Evolutionary conservation across 306 rosid genomes (phyloP).

Genomic region (Phaseolus lunatus): DNA sequence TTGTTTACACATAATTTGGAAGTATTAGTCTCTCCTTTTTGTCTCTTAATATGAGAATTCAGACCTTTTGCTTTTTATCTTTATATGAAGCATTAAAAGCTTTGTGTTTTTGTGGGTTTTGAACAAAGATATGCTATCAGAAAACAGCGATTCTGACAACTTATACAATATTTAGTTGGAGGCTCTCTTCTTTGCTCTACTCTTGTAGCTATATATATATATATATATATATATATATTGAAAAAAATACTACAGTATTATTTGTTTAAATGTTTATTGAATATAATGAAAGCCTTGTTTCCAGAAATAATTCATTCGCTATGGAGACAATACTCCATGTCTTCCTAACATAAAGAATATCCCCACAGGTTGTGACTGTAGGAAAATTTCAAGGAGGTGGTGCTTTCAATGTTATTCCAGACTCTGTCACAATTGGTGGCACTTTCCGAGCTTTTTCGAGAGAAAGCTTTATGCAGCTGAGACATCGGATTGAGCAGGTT

Average conservation of each 20-base stretch:
- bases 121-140: not conserved
- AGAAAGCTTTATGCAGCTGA: constrained; percentile 64
- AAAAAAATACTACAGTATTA: not conserved
- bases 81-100: constrained; percentile 10
- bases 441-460: constrained; percentile 88
- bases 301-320: constrained; percentile 11
- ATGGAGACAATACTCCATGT: constrained; percentile 24
- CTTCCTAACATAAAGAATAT: constrained; percentile 40
- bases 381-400: constrained; percentile 92
- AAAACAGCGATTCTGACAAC: not conserved
- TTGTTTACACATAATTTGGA: constrained; percentile 3
- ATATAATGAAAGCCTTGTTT: constrained; percentile 31
- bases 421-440: constrained; percentile 92
- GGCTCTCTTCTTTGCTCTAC: constrained; percentile 7
- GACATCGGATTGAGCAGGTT: constrained; percentile 80
- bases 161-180: not conserved
- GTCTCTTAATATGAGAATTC: constrained; percentile 29
- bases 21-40: constrained; percentile 16
- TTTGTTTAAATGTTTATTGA: constrained; percentile 11
- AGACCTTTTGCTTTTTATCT: constrained; percentile 14
- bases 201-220: not conserved
- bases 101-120: constrained; percentile 23
- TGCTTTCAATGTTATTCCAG: constrained; percentile 95
- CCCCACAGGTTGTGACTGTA: constrained; percentile 81
- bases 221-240: not conserved